phyloP scores from a whole-genome alignment of 176 grass and related monocot species.

The Hordeum marinum region DNA sequence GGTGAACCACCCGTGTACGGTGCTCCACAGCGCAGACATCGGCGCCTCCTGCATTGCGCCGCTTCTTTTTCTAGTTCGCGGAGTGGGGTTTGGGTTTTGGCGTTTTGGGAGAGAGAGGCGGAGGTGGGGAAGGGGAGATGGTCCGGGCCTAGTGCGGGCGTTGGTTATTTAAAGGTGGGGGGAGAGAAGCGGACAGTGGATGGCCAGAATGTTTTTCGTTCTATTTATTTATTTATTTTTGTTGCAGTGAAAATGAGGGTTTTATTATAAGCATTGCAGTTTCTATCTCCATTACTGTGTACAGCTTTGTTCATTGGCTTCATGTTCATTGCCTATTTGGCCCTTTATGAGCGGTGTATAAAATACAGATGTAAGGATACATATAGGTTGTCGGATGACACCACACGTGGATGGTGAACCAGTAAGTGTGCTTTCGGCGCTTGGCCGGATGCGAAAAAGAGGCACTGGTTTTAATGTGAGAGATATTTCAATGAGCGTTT shows the following conservation, averaged over 20 bases:
- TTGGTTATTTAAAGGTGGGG: conserved; percentile 27
- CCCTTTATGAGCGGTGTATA: background rate
- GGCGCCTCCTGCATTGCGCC: conserved; percentile 40
- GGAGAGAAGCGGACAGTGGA: background rate
- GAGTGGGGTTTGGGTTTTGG: conserved; percentile 17
- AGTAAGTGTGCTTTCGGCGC: no score
- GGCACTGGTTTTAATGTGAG: no score
- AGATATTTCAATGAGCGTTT: no score
- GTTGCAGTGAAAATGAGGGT: background rate
- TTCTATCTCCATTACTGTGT: background rate
- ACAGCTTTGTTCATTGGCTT: background rate
- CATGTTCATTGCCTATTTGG: no score
- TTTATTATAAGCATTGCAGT: background rate
- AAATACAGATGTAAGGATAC: no score
- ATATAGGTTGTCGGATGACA: no score
- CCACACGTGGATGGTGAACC: no score
- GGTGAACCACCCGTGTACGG: conserved; percentile 68
- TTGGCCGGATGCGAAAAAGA: no score
- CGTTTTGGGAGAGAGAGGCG: background rate
- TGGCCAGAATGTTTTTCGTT: background rate
- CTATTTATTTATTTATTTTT: background rate
- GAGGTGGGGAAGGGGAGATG: background rate
- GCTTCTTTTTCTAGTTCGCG: background rate
- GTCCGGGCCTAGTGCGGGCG: background rate
- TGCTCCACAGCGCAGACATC: conserved; percentile 52